Base-by-base conservation (phyloP, 495 filamentous ascomycete species). In the Aspergillus bertholletiae region DNA sequence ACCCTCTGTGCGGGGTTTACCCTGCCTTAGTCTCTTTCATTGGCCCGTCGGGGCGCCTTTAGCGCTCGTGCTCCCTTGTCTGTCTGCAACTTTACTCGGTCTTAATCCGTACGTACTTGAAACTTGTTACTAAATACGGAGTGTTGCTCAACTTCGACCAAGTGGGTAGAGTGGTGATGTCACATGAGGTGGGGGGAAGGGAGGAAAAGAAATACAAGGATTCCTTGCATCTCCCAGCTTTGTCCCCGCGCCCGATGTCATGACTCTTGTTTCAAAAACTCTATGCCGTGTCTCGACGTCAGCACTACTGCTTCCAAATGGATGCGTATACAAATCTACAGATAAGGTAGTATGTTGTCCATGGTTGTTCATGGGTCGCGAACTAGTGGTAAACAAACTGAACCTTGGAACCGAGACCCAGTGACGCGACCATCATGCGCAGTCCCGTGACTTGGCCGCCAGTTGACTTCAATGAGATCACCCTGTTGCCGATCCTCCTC, bases 1-100 rank as follows among this genome's bases (percentile, higher is more conserved):
- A n/a, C n/a, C 20, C 43, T 26, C n/a, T 35, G 56, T 59, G 60
- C 60, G 60, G 60, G 60, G 60, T 59, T 54, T 18, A 7, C 22
- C 22, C 20, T 24, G 39, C 45, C 26, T 32, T 49, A 37, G 6
- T 23, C 6, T 8, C 35, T 35, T n/a, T 59, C 27, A 63, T 63
- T 59, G 57, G 60, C 26, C 46, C 34, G 20, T 37, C 41, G 23
- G 45, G 32, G 23, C 51, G 43, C 15, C 3, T 20, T 44, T 59
- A 59, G 60, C 46, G 60, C 51, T 50, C 41, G 37, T 50, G 18
- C 37, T 49, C 44, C 23, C 49, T 32, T 41, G 45, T 49, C 46
- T 28, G 35, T 37, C 54, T 62, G 60, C 60, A 58, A 62, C 60
- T 53, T 59, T 57, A 59, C 39, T 43, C n/a, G 15, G 7, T 18